These are phyloP conservation scores for Torrubiellomyces zombiae DNA, from an alignment of 2,329 filamentous ascomycete genomes.

Conservation along the genomic window DNA sequence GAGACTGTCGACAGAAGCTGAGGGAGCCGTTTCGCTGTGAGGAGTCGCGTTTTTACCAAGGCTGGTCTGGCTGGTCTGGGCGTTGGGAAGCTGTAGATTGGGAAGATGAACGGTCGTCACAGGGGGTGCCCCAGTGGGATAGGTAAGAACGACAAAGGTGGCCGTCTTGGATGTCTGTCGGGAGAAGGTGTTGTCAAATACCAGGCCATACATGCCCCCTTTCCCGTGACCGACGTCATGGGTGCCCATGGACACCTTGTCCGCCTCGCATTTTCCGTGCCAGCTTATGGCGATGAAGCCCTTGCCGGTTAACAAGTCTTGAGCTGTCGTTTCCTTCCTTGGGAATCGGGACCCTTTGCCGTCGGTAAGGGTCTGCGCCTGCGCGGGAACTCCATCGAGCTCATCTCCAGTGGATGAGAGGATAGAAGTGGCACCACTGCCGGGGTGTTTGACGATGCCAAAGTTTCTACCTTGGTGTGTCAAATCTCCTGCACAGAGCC, in stretches of 20 bases:
- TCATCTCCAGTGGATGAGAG: constrained; percentile 25
- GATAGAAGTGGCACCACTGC: constrained; percentile 41
- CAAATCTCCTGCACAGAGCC: too few species aligned
- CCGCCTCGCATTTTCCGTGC: constrained; percentile 90
- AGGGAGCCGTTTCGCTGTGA: constrained; percentile 24
- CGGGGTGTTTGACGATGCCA: constrained; percentile 93
- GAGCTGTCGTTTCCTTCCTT: constrained; percentile 44
- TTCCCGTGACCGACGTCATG: constrained; percentile 61
- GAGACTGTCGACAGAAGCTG: constrained; percentile 44
- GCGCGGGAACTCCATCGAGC: constrained; percentile 26
- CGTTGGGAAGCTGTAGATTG: constrained; percentile 29
- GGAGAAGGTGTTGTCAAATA: constrained; percentile 98
- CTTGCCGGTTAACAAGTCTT: constrained; percentile 47
- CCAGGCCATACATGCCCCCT: constrained; percentile 85
- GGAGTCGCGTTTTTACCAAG: constrained; percentile 31
- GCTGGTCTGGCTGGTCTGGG: constrained; percentile 29
- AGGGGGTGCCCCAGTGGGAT: constrained; percentile 66
- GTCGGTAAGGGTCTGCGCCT: constrained; percentile 23
- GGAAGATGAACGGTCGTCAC: constrained; percentile 57
- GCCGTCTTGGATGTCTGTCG: constrained; percentile 89
- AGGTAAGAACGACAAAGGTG: constrained; percentile 86
- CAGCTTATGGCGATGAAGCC: constrained; percentile 60
- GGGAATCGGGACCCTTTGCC: constrained; percentile 29
- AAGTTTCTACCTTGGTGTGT: constrained; percentile 84
- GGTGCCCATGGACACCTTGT: constrained; percentile 83